A percentile compares a stretch with the other conserved stretches of the same genome.
phyloP scores from a whole-genome alignment of 2,329 filamentous ascomycete species.

The Ascocoryne sarcoides region DNA sequence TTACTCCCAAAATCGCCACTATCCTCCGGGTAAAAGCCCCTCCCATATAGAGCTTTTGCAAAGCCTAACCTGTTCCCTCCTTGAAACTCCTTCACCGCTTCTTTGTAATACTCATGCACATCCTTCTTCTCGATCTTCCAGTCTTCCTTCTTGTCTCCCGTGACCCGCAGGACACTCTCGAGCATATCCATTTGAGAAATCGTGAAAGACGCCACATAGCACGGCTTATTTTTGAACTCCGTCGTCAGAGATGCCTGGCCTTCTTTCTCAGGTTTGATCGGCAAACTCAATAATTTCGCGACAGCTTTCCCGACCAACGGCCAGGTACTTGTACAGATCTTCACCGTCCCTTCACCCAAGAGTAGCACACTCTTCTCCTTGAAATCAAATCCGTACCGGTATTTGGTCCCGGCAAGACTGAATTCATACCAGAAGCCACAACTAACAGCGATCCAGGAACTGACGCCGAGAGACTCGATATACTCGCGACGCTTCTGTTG shows the following conservation, averaged over 20 bases:
- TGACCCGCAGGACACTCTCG: conserved; percentile 21
- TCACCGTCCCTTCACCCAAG: conserved; percentile 43
- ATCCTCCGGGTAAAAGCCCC: conserved; percentile 12
- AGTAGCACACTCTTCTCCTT: conserved; percentile 34
- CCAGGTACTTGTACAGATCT: conserved; percentile 39
- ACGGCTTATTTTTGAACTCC: conserved; percentile 32
- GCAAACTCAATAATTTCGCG: conserved; percentile 38
- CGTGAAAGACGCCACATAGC: conserved; percentile 37
- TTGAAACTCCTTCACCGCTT: conserved; percentile 9
- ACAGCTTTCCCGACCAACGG: conserved; percentile 45
- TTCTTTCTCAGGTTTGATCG: conserved; percentile 28
- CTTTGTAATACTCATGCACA: conserved; percentile 6
- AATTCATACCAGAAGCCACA: conserved; percentile 49
- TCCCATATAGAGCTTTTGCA: conserved; percentile 12
- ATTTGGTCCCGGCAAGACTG: conserved; percentile 31
- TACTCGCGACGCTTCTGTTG: conserved; percentile 19
- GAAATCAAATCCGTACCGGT: conserved; percentile 42
- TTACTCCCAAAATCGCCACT: conserved; percentile 10
- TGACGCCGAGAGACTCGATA: conserved; percentile 31
- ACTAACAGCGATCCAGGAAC: conserved; percentile 32
- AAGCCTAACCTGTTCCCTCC: conserved; percentile 10
- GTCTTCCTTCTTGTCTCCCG: conserved; percentile 11
- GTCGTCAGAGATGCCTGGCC: conserved; percentile 29
- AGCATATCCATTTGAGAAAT: conserved; percentile 44
- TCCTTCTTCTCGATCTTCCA: conserved; percentile 14